A percentile compares a stretch with the other conserved stretches of the same genome.
Conservation (phyloP, 257 asterid species). For the Solanum sitiens region DNA sequence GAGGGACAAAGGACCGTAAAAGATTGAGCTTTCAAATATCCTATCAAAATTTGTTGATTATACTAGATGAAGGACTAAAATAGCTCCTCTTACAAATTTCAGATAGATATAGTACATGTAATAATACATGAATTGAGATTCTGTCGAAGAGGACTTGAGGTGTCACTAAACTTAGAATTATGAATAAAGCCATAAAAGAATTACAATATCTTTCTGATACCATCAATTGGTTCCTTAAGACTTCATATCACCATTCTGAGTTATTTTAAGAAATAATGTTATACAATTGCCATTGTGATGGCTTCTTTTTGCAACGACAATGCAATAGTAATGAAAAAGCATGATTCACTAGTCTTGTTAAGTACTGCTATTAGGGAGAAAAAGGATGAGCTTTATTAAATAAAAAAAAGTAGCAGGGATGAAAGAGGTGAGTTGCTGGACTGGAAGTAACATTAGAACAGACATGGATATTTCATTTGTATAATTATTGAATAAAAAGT, state of each 20-base stretch:
- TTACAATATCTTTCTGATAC: neutral
- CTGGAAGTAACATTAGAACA: neutral
- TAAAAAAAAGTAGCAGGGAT: neutral
- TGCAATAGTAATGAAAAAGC: neutral
- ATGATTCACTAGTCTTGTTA: neutral
- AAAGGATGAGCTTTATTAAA: neutral
- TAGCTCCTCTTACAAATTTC: neutral
- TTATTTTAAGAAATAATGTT: neutral
- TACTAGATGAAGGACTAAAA: neutral
- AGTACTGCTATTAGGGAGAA: neutral
- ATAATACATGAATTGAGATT: neutral
- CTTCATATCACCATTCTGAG: neutral
- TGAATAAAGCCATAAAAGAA: neutral
- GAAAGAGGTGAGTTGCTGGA: neutral
- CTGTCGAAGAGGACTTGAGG: neutral
- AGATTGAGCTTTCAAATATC: neutral
- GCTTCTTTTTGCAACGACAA: neutral
- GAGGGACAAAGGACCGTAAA: neutral
- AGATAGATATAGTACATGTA: neutral
- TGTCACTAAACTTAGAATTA: neutral
- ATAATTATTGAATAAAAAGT: neutral
- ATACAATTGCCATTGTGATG: neutral
- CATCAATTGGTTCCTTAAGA: neutral
- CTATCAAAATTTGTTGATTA: neutral
- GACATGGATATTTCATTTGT: neutral